Base-by-base conservation (phyloP, 345 rosid species). In the Chamaenerion angustifolium region DNA sequence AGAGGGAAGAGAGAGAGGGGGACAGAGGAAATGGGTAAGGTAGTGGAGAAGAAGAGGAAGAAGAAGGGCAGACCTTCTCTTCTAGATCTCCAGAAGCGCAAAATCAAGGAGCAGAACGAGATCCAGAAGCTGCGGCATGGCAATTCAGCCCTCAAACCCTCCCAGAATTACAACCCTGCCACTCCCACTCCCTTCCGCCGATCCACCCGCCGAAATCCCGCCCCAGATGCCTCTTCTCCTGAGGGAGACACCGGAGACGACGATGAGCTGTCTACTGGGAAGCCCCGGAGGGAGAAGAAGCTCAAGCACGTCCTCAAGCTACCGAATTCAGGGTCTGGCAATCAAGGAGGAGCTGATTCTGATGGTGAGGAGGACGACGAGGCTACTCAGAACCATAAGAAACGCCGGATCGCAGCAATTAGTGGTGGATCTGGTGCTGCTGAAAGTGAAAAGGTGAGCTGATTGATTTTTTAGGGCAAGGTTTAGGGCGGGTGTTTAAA, bases 1-100 rank as follows among this genome's bases (percentile, higher is more conserved):
- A 48, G 42, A 23, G 54, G 48, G 42, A 17, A 48, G 45, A 46
- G 13, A 43, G 37, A 31, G 37, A 8, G 10, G 8, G 10, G 5
- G 37, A 23, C 42, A 35, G 52, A 41, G 12, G 49, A 42, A 56
- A 74, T 71, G 83, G 76, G 77, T 46, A 78, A 70, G 76, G 50
- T 60, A 46, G 66, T 64, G 65, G 76, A 66, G 70, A 60, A 45
- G 54, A 54, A 60, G 63, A 78, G 51, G 81, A 81, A 76, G 78
- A 80, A 76, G 68, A 81, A 82, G 67, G 82, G 82, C n/a, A 65
- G 89, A 18, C 89, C 85, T 14, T 78, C 89, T 51, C 83, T 78
- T 0, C 43, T 79, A 49, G 89, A 78, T 68, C 81, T 76, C 49
- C 79, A 76, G 46, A 76, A 71, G 50, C 79, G 89, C 48, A 70